phyloP scores from a whole-genome alignment of 768 basidiomycete species.

The Suillus occidentalis region DNA sequence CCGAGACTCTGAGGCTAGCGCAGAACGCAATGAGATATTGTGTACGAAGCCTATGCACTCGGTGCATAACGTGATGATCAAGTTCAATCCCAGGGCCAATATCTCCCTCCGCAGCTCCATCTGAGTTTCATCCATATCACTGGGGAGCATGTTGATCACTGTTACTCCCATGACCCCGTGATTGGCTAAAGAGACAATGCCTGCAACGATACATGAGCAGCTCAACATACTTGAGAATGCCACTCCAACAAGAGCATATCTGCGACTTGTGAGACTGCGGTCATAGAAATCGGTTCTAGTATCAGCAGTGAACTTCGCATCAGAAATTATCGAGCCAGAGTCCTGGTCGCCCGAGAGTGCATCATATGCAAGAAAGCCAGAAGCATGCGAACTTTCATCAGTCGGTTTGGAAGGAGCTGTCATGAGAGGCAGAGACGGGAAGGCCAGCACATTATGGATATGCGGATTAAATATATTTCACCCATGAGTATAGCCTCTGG shows the following conservation, averaged over 20 bases:
- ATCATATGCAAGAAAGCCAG: background rate
- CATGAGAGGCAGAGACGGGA: too few species aligned
- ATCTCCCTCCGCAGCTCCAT: too few species aligned
- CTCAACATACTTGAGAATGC: constrained; percentile 24
- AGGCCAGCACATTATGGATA: too few species aligned
- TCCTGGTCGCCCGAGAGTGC: background rate
- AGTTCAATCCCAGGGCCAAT: constrained; percentile 23
- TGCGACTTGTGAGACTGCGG: constrained; percentile 25
- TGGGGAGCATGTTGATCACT: too few species aligned
- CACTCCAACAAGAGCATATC: constrained; percentile 24
- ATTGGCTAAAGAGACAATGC: constrained; percentile 19
- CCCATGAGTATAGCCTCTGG: too few species aligned
- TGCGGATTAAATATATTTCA: too few species aligned
- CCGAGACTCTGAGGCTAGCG: constrained; percentile 24
- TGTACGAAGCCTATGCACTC: constrained; percentile 32
- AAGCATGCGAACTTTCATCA: background rate
- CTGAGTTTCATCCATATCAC: too few species aligned
- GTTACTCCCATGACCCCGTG: constrained; percentile 5
- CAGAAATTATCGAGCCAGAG: constrained; percentile 23
- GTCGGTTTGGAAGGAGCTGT: too few species aligned
- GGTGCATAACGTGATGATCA: constrained; percentile 28
- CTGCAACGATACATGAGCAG: constrained; percentile 23
- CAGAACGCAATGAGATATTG: constrained; percentile 26
- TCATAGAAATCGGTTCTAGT: constrained; percentile 29
- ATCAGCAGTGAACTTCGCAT: constrained; percentile 16